These are phyloP conservation scores for Pyrenophora tritici-repentis DNA, from an alignment of 2,329 filamentous ascomycete species.

Conservation along the genomic window DNA sequence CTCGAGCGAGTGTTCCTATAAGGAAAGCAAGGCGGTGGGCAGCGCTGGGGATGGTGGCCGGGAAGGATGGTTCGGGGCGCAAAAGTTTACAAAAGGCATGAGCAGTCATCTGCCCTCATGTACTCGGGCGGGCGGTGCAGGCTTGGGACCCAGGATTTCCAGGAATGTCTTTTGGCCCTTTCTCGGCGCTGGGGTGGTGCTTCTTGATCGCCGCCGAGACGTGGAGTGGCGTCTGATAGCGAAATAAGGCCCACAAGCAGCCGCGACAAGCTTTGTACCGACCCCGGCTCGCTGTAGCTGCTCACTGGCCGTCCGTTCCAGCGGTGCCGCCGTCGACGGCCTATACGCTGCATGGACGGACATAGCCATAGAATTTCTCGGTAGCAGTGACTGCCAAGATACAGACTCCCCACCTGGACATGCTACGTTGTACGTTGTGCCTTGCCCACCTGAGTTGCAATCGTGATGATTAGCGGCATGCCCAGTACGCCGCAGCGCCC, in stretches of 20 bases:
- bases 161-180: constrained; percentile 22
- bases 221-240: constrained; percentile 45
- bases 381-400: no score
- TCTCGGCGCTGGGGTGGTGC: constrained; percentile 37
- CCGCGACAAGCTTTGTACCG: constrained; percentile 47
- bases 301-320: constrained; percentile 18
- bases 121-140: constrained; percentile 14
- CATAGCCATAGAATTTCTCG: no score
- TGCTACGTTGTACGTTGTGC: no score
- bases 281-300: constrained; percentile 32
- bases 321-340: constrained; percentile 9
- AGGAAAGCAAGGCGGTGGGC: no score
- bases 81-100: constrained; percentile 23
- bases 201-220: constrained; percentile 44
- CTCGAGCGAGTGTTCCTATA: no score
- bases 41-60: neutral
- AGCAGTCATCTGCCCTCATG: constrained; percentile 32
- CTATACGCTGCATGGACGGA: no score
- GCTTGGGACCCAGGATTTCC: constrained; percentile 27
- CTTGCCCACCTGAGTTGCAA: no score
- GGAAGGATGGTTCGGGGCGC: constrained; percentile 9
- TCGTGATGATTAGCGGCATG: neutral
- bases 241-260: constrained; percentile 43
- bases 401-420: no score
- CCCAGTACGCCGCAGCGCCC: constrained; percentile 27